Evolutionary conservation across 2,329 filamentous ascomycete species (phyloP).

Genomic region (Colletotrichum truncatum): DNA sequence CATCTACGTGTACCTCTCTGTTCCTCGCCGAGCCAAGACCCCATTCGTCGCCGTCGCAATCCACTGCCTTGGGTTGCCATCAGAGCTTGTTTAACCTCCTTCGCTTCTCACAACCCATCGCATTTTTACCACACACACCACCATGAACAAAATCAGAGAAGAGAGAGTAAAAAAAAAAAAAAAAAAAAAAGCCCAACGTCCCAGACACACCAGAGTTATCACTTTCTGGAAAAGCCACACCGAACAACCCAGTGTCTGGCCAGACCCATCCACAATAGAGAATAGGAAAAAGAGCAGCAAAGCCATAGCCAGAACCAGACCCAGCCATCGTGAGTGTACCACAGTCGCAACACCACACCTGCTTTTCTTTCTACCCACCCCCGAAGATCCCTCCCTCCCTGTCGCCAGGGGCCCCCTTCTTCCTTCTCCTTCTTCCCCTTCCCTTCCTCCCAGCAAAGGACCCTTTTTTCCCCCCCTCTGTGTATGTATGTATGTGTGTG

Average conservation of each 20-base stretch:
- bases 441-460: not conserved
- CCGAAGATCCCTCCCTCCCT: slow-evolving; percentile 16
- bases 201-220: too few relatives aligned
- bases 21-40: not conserved
- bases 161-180: not conserved
- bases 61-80: not conserved
- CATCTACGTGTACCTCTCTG: too few relatives aligned
- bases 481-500: too few relatives aligned
- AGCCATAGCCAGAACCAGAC: slow-evolving; percentile 4
- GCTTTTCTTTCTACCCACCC: slow-evolving; percentile 10
- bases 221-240: too few relatives aligned
- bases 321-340: not conserved
- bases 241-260: too few relatives aligned
- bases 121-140: not conserved
- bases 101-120: not conserved
- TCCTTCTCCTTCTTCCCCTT: not conserved
- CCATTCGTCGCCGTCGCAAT: not conserved
- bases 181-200: not conserved
- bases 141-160: not conserved
- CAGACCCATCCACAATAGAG: not conserved
- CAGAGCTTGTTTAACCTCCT: not conserved
- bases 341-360: not conserved
- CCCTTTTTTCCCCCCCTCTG: slow-evolving; percentile 17
- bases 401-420: slow-evolving; percentile 7
- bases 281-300: not conserved